Evolutionary conservation across 441 rosid species (phyloP).

Genomic region (Iberis amara): DNA sequence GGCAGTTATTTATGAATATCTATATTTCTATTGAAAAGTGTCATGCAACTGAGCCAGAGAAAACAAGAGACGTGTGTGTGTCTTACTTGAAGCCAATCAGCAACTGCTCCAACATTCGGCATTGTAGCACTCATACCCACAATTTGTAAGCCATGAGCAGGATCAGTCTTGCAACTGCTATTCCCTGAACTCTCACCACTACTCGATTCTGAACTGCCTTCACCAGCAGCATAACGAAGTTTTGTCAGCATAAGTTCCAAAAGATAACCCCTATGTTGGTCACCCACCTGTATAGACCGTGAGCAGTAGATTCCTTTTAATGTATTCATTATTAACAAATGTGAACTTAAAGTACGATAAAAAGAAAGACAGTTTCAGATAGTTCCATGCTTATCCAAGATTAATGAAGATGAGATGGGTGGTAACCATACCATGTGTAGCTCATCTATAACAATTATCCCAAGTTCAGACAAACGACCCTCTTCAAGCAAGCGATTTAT

Average conservation of each 20-base stretch:
- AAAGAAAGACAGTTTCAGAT: constrained; percentile 22
- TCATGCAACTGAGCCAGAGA: constrained; percentile 17
- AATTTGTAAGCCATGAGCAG: constrained; percentile 84
- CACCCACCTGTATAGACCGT: constrained; percentile 70
- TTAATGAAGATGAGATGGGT: constrained; percentile 14
- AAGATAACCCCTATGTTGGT: constrained; percentile 95
- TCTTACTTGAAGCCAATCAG: constrained; percentile 97
- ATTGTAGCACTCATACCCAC: constrained; percentile 99
- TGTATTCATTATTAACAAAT: constrained; percentile 12
- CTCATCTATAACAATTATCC: constrained; percentile 95
- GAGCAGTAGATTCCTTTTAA: constrained; percentile 21
- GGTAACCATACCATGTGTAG: constrained; percentile 77
- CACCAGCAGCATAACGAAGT: constrained; percentile 97
- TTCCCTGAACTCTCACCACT: constrained; percentile 86
- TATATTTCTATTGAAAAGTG: constrained; percentile 9
- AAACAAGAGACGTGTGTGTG: background rate
- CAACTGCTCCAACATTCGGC: constrained; percentile 98
- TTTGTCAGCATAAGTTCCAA: constrained; percentile 94
- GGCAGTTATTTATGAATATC: constrained; percentile 3
- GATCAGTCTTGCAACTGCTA: constrained; percentile 75
- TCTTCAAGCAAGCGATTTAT: constrained; percentile 91
- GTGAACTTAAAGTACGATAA: constrained; percentile 12
- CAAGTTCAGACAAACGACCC: constrained; percentile 91
- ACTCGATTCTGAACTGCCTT: constrained; percentile 73
- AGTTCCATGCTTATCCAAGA: constrained; percentile 11